Evolutionary conservation across 139 green algal genomes (phyloP), one percentile per base, ranked within the genome.

Genomic region (Helicosporidium sp.): DNA sequence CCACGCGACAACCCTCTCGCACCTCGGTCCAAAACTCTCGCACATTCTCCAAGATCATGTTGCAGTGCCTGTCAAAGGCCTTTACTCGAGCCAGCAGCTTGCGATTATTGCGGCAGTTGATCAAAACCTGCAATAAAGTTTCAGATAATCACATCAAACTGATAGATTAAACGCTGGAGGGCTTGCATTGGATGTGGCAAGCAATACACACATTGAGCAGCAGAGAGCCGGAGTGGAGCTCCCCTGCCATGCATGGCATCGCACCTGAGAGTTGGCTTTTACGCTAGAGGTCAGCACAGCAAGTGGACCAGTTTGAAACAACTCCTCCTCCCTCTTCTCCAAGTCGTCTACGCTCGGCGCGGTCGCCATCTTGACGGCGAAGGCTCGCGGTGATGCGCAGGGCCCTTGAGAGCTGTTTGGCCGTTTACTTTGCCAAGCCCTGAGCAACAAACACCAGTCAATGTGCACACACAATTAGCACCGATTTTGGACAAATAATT

Each of bases 11-110:
- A n/a, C n/a, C n/a, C n/a, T n/a, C n/a, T 13, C 42, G 13, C 51
- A 87, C 82, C 76, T 99, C 89, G 37, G 82, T 93, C 90, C 90
- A 99, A 75, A 98, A 93, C 67, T 99, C 89, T 46, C 91, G 94
- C 12, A 99, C 89, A 53, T 95, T 97, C 54, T 99, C 89, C 23
- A 99, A 52, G 17, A 99, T 70, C 89, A 99, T 97, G 74, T 99
- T 99, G 73, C 77, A 95, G 66, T 99, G 89, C 25, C 89, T 64
- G 65, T 99, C 89, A 52, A 99, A 99, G 0, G 89, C 89, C 64
- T 97, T 99, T 5, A 99, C 79, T 5, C 86, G 64, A 1, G 65
- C 89, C 19, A 99, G 69, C 28, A 99, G 65, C 69, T 99, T 99
- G 43, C 84, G 68, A 67, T 99, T 99, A 73, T 99, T 99, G 20